These are phyloP conservation scores for Udeniomyces megalosporus DNA, from an alignment of 768 basidiomycete species.

Conservation along the genomic window DNA sequence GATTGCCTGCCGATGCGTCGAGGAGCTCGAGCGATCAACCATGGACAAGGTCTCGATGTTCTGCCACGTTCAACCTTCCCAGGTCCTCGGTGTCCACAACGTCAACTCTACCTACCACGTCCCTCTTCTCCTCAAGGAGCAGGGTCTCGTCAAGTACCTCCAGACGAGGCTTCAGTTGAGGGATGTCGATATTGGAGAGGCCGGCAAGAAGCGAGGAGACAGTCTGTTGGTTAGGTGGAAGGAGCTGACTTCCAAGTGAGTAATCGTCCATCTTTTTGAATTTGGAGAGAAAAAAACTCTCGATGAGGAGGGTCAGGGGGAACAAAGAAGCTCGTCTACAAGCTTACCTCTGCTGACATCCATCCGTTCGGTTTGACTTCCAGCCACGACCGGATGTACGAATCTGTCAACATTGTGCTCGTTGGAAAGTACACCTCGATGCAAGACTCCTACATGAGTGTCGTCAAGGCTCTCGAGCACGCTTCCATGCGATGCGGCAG, in stretches of 20 bases:
- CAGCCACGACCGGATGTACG: slow-evolving; percentile 87
- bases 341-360: not conserved
- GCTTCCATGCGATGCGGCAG: slow-evolving; percentile 82
- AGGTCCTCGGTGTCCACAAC: slow-evolving; percentile 87
- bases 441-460: slow-evolving; percentile 97
- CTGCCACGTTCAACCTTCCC: slow-evolving; percentile 75
- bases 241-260: slow-evolving; percentile 62
- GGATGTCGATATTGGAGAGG: slow-evolving; percentile 38
- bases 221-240: slow-evolving; percentile 63
- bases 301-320: too few relatives aligned
- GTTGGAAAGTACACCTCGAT: slow-evolving; percentile 96
- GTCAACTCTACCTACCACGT: slow-evolving; percentile 96
- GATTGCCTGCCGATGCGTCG: slow-evolving; percentile 85
- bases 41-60: slow-evolving; percentile 98
- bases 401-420: slow-evolving; percentile 71
- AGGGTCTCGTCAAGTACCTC: slow-evolving; percentile 79
- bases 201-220: slow-evolving; percentile 46
- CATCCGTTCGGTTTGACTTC: not conserved
- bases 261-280: not conserved
- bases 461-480: slow-evolving; percentile 90
- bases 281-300: not conserved
- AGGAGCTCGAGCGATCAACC: slow-evolving; percentile 65
- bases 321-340: too few relatives aligned
- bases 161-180: slow-evolving; percentile 62
- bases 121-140: slow-evolving; percentile 73